A percentile compares a stretch with the other conserved stretches of the same genome.
Conservation (phyloP, 345 rosid genomes). For the Aethionema arabicum region DNA sequence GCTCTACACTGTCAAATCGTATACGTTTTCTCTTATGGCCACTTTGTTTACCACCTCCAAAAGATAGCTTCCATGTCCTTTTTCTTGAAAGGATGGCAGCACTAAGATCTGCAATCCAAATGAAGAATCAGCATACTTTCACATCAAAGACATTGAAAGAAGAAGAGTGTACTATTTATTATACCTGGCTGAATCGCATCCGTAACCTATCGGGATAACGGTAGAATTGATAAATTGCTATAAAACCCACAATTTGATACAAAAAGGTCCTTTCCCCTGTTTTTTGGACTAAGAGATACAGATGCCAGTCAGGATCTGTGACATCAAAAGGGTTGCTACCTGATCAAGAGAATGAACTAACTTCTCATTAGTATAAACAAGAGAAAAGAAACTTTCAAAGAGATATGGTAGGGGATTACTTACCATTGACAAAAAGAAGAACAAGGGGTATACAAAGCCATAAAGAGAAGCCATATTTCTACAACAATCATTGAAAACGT, state of each 20-base stretch:
- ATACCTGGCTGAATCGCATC: constrained; percentile 88
- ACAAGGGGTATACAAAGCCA: constrained; percentile 86
- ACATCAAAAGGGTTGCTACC: constrained; percentile 98
- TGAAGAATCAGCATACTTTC: constrained; percentile 2
- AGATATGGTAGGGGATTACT: constrained; percentile 10
- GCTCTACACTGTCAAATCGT: constrained; percentile 95
- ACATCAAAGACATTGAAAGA: too few species aligned
- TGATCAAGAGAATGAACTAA: constrained; percentile 33
- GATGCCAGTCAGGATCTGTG: too few species aligned
- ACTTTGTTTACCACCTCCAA: constrained; percentile 68
- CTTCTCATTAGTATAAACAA: neutral
- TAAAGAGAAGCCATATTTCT: constrained; percentile 74
- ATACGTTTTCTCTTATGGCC: too few species aligned
- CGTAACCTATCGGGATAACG: constrained; percentile 79
- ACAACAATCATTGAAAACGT: constrained; percentile 26
- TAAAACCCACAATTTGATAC: constrained; percentile 64
- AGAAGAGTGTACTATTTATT: neutral
- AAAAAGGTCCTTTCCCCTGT: constrained; percentile 41
- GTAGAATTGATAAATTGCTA: constrained; percentile 75
- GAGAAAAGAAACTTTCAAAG: neutral
- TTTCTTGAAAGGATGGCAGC: constrained; percentile 77
- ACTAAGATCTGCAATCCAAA: constrained; percentile 65
- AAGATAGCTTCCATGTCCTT: constrained; percentile 72
- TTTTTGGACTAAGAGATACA: constrained; percentile 66
- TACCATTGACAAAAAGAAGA: constrained; percentile 95